phyloP scores from a whole-genome alignment of 2,329 filamentous ascomycete species.

The Penicillium sp. region DNA sequence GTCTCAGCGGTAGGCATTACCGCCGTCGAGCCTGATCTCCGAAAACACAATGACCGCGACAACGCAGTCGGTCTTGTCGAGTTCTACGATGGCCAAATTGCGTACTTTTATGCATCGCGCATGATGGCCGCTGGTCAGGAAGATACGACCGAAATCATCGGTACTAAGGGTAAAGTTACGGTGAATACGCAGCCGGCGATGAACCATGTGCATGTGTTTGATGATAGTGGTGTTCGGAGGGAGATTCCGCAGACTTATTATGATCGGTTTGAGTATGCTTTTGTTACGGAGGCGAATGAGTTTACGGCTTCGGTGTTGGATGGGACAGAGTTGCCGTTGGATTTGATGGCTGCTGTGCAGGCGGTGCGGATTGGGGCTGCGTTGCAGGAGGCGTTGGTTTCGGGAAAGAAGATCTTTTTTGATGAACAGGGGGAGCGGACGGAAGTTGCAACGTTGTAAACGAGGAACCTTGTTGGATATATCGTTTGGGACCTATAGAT shows the following conservation, averaged over 20 bases:
- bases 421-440: constrained; percentile 59
- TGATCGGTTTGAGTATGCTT: constrained; percentile 68
- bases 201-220: constrained; percentile 64
- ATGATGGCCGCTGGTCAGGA: constrained; percentile 74
- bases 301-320: constrained; percentile 67
- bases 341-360: constrained; percentile 63
- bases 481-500: neutral
- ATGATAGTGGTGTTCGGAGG: constrained; percentile 60
- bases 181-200: constrained; percentile 66
- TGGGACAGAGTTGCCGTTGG: constrained; percentile 60
- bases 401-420: constrained; percentile 64
- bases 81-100: constrained; percentile 68
- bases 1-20: constrained; percentile 64
- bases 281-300: constrained; percentile 69
- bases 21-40: constrained; percentile 64
- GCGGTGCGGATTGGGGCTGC: constrained; percentile 65
- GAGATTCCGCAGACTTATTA: constrained; percentile 70
- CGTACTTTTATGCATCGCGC: constrained; percentile 67
- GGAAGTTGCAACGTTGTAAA: constrained; percentile 49
- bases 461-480: neutral
- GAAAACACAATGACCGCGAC: constrained; percentile 65
- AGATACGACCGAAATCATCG: constrained; percentile 71
- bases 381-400: constrained; percentile 63
- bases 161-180: constrained; percentile 67
- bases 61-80: constrained; percentile 70